Conservation (phyloP, 1,284 basidiomycete genomes). For the Leccinum pachyderme region DNA sequence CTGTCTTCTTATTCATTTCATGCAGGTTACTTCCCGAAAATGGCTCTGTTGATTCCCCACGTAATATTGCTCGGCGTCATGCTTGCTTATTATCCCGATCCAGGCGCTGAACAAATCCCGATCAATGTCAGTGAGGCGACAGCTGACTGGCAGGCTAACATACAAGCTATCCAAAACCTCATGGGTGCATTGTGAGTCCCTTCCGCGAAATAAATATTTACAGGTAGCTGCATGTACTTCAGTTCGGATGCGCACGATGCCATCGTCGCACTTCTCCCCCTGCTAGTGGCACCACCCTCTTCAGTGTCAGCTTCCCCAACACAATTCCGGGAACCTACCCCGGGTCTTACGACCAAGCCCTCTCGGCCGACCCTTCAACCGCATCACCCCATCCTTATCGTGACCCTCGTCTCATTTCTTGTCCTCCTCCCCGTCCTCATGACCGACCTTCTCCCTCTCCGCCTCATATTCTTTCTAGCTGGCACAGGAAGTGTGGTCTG, state of each 20-base stretch:
- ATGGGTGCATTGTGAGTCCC: conserved; percentile 69
- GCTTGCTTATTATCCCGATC: conserved; percentile 53
- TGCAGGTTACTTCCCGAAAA: conserved; percentile 64
- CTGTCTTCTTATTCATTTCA: neutral
- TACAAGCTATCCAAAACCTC: conserved; percentile 78
- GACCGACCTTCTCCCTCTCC: conserved; percentile 50
- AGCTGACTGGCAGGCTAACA: conserved; percentile 72
- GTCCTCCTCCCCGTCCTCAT: conserved; percentile 49
- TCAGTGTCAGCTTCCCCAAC: neutral
- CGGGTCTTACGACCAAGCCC: neutral
- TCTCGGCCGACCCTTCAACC: conserved; percentile 17
- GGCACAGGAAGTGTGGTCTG: conserved; percentile 51
- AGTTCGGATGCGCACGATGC: conserved; percentile 52
- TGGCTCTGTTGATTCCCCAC: conserved; percentile 66
- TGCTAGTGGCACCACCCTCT: conserved; percentile 1
- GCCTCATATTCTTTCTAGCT: conserved; percentile 51
- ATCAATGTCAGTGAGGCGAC: conserved; percentile 50
- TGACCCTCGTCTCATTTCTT: conserved; percentile 44
- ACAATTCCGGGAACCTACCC: conserved; percentile 1
- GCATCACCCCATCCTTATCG: conserved; percentile 40
- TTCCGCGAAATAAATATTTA: neutral
- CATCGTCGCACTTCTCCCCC: neutral
- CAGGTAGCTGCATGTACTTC: neutral
- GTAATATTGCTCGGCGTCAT: conserved; percentile 52
- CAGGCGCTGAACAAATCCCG: conserved; percentile 34